These are phyloP conservation scores for Rhodotorula glutinis DNA, from an alignment of 1,284 basidiomycete species.

Conservation along the genomic window DNA sequence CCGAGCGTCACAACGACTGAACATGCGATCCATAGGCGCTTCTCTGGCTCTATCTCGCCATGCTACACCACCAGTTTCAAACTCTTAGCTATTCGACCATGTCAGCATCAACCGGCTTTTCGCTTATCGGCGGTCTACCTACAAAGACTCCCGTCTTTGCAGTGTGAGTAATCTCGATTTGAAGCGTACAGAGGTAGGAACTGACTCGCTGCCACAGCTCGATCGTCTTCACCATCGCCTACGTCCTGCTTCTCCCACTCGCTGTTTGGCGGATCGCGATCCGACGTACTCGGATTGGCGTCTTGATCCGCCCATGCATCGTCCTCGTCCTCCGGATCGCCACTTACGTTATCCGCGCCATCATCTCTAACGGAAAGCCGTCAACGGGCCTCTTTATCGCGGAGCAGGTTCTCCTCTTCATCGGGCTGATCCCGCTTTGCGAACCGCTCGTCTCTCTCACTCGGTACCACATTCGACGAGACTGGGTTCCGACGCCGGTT, in stretches of 20 bases:
- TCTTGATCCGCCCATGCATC: conserved; percentile 36
- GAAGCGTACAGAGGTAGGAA: too few species aligned
- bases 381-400: conserved; percentile 12
- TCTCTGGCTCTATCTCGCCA: too few species aligned
- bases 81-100: too few species aligned
- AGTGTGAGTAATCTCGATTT: conserved; percentile 7
- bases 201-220: conserved; percentile 11
- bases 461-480: conserved; percentile 22
- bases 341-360: conserved; percentile 37
- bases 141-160: conserved; percentile 15
- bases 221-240: conserved; percentile 24
- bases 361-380: conserved; percentile 22
- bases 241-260: conserved; percentile 28
- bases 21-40: too few species aligned
- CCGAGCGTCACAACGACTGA: too few species aligned
- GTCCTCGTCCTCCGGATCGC: conserved; percentile 31
- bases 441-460: conserved; percentile 22
- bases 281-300: conserved; percentile 13
- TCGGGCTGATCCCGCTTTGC: conserved; percentile 25
- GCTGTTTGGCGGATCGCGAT: conserved; percentile 18
- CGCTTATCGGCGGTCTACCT: conserved; percentile 11
- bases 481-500: conserved; percentile 9
- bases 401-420: conserved; percentile 29
- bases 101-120: not conserved
- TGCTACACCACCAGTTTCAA: too few species aligned